phyloP scores from a whole-genome alignment of 495 filamentous ascomycete genomes.

The Tetracladium marchalianum region DNA sequence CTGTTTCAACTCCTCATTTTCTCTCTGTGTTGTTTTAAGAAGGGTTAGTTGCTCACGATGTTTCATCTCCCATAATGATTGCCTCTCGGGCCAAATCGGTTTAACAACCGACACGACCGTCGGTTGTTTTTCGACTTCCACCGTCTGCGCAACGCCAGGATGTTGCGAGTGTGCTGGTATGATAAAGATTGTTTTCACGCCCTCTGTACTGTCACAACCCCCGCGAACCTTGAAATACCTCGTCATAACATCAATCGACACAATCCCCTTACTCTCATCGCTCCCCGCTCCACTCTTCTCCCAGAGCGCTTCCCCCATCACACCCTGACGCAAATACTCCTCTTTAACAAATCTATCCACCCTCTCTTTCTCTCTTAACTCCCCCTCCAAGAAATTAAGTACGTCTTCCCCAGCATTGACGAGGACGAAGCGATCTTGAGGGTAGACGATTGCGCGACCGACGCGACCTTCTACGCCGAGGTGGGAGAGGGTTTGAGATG shows the following conservation, averaged over 20 bases:
- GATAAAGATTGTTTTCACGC: constrained; percentile 31
- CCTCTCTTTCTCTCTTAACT: constrained; percentile 36
- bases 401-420: constrained; percentile 40
- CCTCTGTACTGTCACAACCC: constrained; percentile 15
- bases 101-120: constrained; percentile 32
- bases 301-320: constrained; percentile 24
- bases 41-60: constrained; percentile 18
- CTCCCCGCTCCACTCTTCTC: constrained; percentile 10
- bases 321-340: constrained; percentile 17
- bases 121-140: constrained; percentile 30
- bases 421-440: constrained; percentile 42
- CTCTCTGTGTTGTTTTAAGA: constrained; percentile 6
- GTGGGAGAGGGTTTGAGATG: constrained; percentile 25
- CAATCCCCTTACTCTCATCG: constrained; percentile 29
- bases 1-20: neutral
- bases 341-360: constrained; percentile 19
- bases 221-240: constrained; percentile 33
- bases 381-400: constrained; percentile 27
- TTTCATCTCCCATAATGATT: constrained; percentile 16
- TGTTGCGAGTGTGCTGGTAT: constrained; percentile 36
- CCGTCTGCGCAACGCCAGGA: constrained; percentile 29
- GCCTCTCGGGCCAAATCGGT: constrained; percentile 24
- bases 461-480: constrained; percentile 27
- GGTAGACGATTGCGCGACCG: constrained; percentile 31
- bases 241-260: constrained; percentile 30